These are phyloP conservation scores for Choanephora cucurbitarum DNA, from an alignment of 371 early-diverging fungal genomes.

Conservation along the genomic window DNA sequence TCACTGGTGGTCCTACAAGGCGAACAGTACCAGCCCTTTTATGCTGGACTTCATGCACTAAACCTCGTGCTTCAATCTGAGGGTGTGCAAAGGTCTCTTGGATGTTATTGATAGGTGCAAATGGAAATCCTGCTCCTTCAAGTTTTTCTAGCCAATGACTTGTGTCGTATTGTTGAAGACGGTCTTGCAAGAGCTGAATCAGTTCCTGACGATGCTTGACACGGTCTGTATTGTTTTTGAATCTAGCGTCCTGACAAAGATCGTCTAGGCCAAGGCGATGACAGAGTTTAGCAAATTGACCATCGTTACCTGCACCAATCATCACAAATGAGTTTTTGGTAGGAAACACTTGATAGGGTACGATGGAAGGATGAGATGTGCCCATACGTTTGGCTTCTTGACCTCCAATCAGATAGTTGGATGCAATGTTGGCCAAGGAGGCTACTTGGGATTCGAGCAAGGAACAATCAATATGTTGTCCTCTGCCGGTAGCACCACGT, in stretches of 20 bases:
- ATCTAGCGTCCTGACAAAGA: slow-evolving; percentile 54
- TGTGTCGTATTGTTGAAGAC: slow-evolving; percentile 56
- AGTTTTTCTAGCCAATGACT: slow-evolving; percentile 66
- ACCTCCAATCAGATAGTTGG: slow-evolving; percentile 82
- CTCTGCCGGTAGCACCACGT: slow-evolving; percentile 65
- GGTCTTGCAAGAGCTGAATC: slow-evolving; percentile 53
- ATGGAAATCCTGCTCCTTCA: slow-evolving; percentile 74
- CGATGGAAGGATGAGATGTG: slow-evolving; percentile 87
- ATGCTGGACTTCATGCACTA: slow-evolving; percentile 83
- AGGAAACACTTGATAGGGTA: slow-evolving; percentile 87
- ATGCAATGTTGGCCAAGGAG: slow-evolving; percentile 86
- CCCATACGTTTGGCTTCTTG: slow-evolving; percentile 84
- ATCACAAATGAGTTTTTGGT: slow-evolving; percentile 86
- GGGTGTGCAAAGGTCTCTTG: slow-evolving; percentile 86
- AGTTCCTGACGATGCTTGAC: slow-evolving; percentile 73
- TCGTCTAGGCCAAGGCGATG: slow-evolving; percentile 51
- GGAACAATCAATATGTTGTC: slow-evolving; percentile 86
- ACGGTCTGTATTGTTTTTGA: slow-evolving; percentile 68
- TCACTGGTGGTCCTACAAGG: slow-evolving; percentile 79
- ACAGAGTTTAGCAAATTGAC: slow-evolving; percentile 75
- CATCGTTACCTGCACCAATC: slow-evolving; percentile 89
- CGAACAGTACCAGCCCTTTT: slow-evolving; percentile 79
- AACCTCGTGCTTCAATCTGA: slow-evolving; percentile 75
- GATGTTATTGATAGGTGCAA: slow-evolving; percentile 87
- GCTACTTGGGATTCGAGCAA: slow-evolving; percentile 87